Conservation (phyloP, 306 rosid genomes). For the Dryas alaskensis region DNA sequence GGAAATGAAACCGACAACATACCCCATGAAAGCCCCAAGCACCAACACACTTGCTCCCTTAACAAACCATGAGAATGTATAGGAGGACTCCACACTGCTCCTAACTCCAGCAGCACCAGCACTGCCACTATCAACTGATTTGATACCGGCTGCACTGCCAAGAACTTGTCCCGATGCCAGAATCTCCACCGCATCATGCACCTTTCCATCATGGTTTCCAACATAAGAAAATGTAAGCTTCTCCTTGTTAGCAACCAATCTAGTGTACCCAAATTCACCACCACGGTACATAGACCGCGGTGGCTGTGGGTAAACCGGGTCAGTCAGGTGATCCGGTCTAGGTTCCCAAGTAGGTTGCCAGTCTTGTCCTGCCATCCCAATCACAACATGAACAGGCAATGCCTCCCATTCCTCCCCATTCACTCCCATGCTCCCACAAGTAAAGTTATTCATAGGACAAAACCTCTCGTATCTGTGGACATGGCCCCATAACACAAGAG, state of each 20-base stretch:
- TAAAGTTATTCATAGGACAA: constrained; percentile 69
- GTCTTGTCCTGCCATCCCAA: constrained; percentile 88
- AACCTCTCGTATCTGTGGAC: constrained; percentile 92
- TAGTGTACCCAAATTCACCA: constrained; percentile 87
- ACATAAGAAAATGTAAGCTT: constrained; percentile 61
- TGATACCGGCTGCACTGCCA: constrained; percentile 10
- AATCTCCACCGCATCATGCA: constrained; percentile 64
- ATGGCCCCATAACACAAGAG: constrained; percentile 90
- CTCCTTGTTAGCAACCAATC: constrained; percentile 63
- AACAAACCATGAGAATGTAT: constrained; percentile 46
- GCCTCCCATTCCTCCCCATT: too few species aligned
- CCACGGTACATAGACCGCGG: constrained; percentile 67
- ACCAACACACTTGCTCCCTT: constrained; percentile 63
- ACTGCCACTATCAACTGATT: background rate
- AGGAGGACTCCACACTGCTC: constrained; percentile 34
- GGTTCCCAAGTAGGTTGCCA: constrained; percentile 93
- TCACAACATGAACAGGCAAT: constrained; percentile 70
- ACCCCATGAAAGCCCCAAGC: constrained; percentile 78
- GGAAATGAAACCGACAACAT: constrained; percentile 59
- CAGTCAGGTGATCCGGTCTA: constrained; percentile 52
- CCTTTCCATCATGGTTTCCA: constrained; percentile 81
- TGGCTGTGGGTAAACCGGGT: constrained; percentile 83
- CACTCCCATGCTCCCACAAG: constrained; percentile 49
- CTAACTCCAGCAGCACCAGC: constrained; percentile 16
- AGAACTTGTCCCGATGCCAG: constrained; percentile 61